Base-by-base conservation (phyloP, 768 basidiomycete genomes). In the Podaxis sp. region DNA sequence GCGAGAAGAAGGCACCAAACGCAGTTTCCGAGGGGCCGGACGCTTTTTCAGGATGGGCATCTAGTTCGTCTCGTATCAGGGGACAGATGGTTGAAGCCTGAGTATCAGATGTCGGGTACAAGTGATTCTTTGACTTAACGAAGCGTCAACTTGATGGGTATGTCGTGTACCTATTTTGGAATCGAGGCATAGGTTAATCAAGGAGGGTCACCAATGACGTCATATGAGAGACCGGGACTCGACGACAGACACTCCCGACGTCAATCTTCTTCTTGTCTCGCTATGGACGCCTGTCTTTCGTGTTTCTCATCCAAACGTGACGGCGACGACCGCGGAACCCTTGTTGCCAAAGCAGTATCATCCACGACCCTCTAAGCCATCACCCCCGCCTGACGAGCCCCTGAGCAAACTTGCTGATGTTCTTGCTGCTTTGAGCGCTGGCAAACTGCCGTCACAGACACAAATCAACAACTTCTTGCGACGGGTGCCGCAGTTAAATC, bases 381-480 rank as follows among this genome's bases (percentile, higher is more conserved):
- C n/a, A 10, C 13, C 49, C 5, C 44, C 57, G 12, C 46, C 44
- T 33, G 44, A 49, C 30, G 44, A 58, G 30, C n/a, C 57, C 40
- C 10, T 58, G 8, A n/a, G 26, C 38, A 77, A 77, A 59, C 53
- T 74, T 8, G 71, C 70, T 33, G 77, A 78, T 58, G 66, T 73
- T n/a, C 59, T 77, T 7, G 76, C 74, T 3, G 77, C 75, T 15
- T 26, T 78, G 10, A 75, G 75, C 46, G 67, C 75, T 6, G 78
- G 78, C 22, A 79, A 79, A 57, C 64, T 80, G 6, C 79, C 78
- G 41, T 75, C 77, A 5, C 76, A 78, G 59, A 72, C 73, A 33
- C 79, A 80, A 60, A 46, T 76, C n/a, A n/a, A n/a, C n/a, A n/a
- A n/a, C n/a, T n/a, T n/a, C 37, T 53, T 78, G 33, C 72, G 69